Evolutionary conservation across 805 yeast genomes (phyloP).

Genomic region (Saccharomycopsis sp.): DNA sequence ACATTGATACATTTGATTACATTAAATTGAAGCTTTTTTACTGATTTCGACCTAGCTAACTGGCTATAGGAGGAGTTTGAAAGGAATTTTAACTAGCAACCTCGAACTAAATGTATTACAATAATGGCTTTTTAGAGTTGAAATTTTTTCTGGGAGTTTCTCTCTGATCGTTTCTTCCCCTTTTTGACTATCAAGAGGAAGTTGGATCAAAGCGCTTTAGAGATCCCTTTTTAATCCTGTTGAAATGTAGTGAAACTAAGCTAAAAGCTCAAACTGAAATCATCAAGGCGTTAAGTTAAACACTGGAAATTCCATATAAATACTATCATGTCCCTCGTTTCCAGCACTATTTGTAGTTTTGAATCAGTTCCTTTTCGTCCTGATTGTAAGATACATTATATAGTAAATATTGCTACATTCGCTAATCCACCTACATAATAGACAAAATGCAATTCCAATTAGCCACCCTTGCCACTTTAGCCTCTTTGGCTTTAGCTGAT

Average conservation of each 20-base stretch:
- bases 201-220: not conserved
- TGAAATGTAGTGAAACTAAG: not conserved
- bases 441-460: slow-evolving; percentile 18
- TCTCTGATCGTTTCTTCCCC: not conserved
- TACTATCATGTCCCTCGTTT: not conserved
- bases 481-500: slow-evolving; percentile 5
- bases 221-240: not conserved
- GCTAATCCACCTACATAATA: too few relatives aligned
- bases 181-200: not conserved
- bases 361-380: too few relatives aligned
- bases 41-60: not conserved
- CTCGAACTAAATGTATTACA: too few relatives aligned
- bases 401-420: too few relatives aligned
- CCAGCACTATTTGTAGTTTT: too few relatives aligned
- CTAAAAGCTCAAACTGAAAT: too few relatives aligned
- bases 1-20: not conserved
- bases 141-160: too few relatives aligned
- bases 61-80: not conserved
- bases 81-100: too few relatives aligned
- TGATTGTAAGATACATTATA: too few relatives aligned
- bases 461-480: not conserved
- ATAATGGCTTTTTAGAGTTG: too few relatives aligned
- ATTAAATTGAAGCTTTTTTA: too few relatives aligned
- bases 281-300: not conserved
- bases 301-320: not conserved